Conservation (phyloP, 1,284 basidiomycete species). For the Apiotrichum montevideense region DNA sequence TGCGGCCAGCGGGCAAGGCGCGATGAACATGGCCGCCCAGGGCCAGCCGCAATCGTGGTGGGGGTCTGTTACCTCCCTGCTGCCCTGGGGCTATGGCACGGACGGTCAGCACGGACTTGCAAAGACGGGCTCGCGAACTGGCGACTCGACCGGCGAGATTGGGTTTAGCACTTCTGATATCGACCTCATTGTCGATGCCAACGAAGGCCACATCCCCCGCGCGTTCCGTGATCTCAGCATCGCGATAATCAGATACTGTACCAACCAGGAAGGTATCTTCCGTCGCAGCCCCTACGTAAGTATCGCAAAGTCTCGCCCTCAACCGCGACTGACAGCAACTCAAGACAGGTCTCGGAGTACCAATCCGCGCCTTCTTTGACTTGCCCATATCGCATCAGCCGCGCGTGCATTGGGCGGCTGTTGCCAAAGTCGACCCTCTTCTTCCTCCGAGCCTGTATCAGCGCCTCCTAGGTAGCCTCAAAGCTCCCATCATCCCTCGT, state of each 20-base stretch:
- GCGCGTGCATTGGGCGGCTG: slow-evolving; percentile 26
- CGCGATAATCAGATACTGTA: slow-evolving; percentile 28
- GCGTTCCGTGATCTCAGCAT: slow-evolving; percentile 20
- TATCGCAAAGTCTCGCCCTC: no score
- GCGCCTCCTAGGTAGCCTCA: neutral
- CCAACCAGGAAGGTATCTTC: slow-evolving; percentile 34
- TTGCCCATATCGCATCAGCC: slow-evolving; percentile 27
- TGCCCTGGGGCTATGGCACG: neutral
- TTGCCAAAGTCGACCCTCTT: slow-evolving; percentile 31
- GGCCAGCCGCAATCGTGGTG: neutral
- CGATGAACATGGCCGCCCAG: neutral
- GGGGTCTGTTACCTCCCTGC: slow-evolving; percentile 1
- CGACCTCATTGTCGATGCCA: slow-evolving; percentile 19
- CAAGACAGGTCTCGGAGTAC: slow-evolving; percentile 14
- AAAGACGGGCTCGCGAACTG: no score
- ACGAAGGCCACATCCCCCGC: slow-evolving; percentile 18
- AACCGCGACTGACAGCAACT: neutral
- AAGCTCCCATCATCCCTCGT: slow-evolving; percentile 17
- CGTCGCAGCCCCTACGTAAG: slow-evolving; percentile 30
- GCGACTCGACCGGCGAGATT: no score
- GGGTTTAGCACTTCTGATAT: neutral
- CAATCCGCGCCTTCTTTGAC: slow-evolving; percentile 22
- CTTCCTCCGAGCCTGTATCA: slow-evolving; percentile 24
- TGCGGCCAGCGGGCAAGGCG: neutral
- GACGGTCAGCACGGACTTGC: no score